A percentile compares a stretch with the other conserved stretches of the same genome.
phyloP scores from a whole-genome alignment of 352 stramenopile genomes.

The Globisporangium ultimum region DNA sequence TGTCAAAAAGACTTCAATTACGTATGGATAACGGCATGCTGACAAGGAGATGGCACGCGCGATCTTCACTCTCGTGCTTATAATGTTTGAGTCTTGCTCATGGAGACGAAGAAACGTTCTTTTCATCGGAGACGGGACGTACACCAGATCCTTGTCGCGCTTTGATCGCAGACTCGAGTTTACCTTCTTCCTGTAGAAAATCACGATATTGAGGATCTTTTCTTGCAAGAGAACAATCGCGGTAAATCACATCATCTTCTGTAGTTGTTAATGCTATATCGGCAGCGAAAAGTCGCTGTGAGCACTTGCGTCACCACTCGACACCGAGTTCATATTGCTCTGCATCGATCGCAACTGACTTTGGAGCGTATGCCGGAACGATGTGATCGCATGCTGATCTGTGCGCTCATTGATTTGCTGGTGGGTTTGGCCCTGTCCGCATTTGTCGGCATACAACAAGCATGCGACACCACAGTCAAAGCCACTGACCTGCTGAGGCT shows the following conservation, averaged over 20 bases:
- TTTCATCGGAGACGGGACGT: neutral
- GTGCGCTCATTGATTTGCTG: conserved; percentile 63
- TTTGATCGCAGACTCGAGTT: too few relatives aligned
- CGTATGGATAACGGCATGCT: neutral
- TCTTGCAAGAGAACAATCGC: neutral
- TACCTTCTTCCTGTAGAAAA: too few relatives aligned
- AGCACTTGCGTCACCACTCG: neutral
- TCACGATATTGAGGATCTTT: too few relatives aligned
- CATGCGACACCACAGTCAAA: conserved; percentile 89
- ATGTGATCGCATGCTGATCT: conserved; percentile 71
- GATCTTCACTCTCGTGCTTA: neutral
- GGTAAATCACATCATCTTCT: neutral
- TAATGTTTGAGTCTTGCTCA: neutral
- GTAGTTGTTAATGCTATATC: neutral
- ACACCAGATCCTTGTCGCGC: too few relatives aligned
- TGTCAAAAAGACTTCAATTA: neutral
- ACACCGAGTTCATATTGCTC: conserved; percentile 7
- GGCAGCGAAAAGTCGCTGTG: too few relatives aligned
- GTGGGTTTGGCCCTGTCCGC: conserved; percentile 46
- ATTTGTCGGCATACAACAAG: conserved; percentile 87
- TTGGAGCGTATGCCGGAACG: conserved; percentile 55
- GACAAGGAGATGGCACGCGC: neutral
- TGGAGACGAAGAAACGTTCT: neutral
- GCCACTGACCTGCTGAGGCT: conserved; percentile 84
- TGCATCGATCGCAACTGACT: conserved; percentile 23